Percentiles rank a stretch among this genome's conserved stretches.
Conservation (phyloP, 257 asterid genomes). For the Anisodus acutangulus region DNA sequence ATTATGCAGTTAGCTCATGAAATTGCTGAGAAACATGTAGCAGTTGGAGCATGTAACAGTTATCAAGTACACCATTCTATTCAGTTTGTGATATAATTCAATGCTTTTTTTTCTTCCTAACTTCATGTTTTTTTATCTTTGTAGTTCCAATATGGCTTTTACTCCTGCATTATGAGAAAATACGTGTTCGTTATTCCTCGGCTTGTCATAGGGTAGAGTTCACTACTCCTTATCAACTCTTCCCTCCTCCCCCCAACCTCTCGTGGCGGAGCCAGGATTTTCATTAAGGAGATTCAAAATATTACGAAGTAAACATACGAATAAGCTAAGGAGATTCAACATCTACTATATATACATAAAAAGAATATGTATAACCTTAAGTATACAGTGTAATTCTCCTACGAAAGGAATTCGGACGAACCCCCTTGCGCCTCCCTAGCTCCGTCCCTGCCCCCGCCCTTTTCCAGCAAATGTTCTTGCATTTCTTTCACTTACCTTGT, state of each 20-base stretch:
- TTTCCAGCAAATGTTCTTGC: neutral
- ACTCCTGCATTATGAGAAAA: constrained; percentile 94
- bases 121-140: constrained; percentile 15
- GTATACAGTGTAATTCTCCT: no score
- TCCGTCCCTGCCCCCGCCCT: no score
- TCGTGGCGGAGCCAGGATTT: neutral
- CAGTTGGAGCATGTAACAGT: neutral
- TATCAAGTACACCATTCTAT: neutral
- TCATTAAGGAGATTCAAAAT: neutral
- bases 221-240: neutral
- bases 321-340: no score
- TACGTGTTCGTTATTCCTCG: constrained; percentile 71
- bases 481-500: neutral
- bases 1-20: constrained; percentile 62
- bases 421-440: no score
- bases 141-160: constrained; percentile 81
- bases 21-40: constrained; percentile 54
- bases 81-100: neutral
- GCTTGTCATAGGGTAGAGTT: constrained; percentile 76
- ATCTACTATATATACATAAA: no score
- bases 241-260: neutral
- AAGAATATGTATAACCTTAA: no score
- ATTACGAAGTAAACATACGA: no score
- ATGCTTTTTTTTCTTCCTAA: neutral
- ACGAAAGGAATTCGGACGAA: neutral